These are phyloP conservation scores for Lipomyces japonicus DNA, from an alignment of 805 yeast genomes.

Conservation along the genomic window DNA sequence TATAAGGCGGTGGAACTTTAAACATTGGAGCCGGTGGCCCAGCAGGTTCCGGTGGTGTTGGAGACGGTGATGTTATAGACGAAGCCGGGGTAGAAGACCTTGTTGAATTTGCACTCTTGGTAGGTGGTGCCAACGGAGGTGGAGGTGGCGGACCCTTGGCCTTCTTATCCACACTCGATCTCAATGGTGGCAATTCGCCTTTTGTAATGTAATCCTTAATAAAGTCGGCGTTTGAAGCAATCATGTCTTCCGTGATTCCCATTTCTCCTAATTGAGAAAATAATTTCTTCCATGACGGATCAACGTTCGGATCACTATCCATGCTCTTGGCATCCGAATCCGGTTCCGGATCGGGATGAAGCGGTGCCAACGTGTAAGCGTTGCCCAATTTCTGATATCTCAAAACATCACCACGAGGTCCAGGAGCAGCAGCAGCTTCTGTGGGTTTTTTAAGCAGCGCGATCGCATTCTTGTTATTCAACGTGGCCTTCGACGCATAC, in stretches of 20 bases:
- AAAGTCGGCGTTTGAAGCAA: constrained; percentile 78
- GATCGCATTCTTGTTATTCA: constrained; percentile 81
- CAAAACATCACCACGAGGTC: constrained; percentile 54
- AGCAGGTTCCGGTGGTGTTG: constrained; percentile 42
- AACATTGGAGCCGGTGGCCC: constrained; percentile 33
- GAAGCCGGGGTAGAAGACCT: constrained; percentile 10
- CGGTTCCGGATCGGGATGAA: constrained; percentile 9
- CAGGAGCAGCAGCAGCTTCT: constrained; percentile 41
- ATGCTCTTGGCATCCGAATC: constrained; percentile 21
- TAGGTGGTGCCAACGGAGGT: constrained; percentile 24
- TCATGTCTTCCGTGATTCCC: constrained; percentile 84
- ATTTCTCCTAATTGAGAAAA: constrained; percentile 68
- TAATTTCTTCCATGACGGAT: constrained; percentile 62
- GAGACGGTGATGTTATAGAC: constrained; percentile 35
- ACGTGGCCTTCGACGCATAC: constrained; percentile 81
- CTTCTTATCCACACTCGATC: constrained; percentile 39
- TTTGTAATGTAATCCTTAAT: constrained; percentile 71
- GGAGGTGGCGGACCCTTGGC: constrained; percentile 30
- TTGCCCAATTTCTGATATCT: constrained; percentile 26
- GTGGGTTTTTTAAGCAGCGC: constrained; percentile 59
- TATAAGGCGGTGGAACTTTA: constrained; percentile 28
- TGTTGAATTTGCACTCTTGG: constrained; percentile 5
- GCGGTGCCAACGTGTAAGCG: constrained; percentile 39
- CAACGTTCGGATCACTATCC: constrained; percentile 34
- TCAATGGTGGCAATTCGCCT: constrained; percentile 66